Evolutionary conservation across 164 flowering plant species (phyloP).

Genomic region (Vitis labrusca): DNA sequence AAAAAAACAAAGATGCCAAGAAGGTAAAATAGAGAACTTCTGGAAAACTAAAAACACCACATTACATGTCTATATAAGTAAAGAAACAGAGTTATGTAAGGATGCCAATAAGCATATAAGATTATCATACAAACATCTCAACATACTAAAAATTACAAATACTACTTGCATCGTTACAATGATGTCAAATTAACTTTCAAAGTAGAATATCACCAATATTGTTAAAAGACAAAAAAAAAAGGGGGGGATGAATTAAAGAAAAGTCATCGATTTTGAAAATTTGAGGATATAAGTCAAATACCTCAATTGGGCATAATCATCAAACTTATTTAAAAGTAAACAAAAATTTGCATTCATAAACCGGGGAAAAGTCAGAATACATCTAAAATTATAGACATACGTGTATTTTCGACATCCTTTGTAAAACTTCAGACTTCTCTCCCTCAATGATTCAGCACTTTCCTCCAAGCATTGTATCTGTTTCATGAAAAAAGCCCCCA

Average conservation of each 20-base stretch:
- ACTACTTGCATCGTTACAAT: background rate
- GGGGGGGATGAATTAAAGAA: background rate
- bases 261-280: background rate
- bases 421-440: conserved; percentile 76
- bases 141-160: background rate
- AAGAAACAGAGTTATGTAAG: background rate
- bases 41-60: background rate
- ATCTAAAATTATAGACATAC: conserved; percentile 40
- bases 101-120: background rate
- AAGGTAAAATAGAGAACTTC: background rate
- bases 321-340: background rate
- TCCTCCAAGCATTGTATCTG: conserved; percentile 89
- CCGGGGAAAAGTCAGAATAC: background rate
- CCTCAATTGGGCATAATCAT: background rate
- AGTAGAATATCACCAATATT: too few relatives aligned
- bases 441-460: conserved; percentile 78
- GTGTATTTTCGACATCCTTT: conserved; percentile 98
- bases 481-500: conserved; percentile 17
- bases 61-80: background rate
- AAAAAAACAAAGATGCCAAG: background rate
- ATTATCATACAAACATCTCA: background rate
- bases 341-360: background rate
- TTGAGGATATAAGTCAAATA: background rate
- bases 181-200: background rate
- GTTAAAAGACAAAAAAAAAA: background rate